Base-by-base conservation (phyloP, 208 protist genomes). In the Leishmania aethiopica region DNA sequence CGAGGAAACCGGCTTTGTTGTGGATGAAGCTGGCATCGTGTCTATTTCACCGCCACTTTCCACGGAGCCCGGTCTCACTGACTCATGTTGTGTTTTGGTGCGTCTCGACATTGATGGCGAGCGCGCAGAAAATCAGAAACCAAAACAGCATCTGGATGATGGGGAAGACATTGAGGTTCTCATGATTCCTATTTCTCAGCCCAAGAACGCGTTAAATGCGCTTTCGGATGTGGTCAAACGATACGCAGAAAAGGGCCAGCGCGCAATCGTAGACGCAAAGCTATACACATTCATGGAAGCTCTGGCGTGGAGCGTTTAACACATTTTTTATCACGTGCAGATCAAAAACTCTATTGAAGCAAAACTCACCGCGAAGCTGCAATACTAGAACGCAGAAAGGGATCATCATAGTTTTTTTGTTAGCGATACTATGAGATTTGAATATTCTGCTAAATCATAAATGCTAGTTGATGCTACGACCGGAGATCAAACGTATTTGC, bases 1-100 rank as follows among this genome's bases (percentile, higher is more conserved):
- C 37, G 93, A 98, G 80, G 93, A 98, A 85, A 97, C 94, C 1
- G 94, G 94, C 28, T 97, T 92, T 85, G 49, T 89, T 45, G 91
- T 85, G 11, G 76, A 64, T 22, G 72, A 85, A 79, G 71, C 86
- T 64, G 80, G 90, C 53, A 87, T 94, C 42, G 60, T 89, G 5
- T 87, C 57, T 53, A 71, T 94, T 59, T 91, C 89, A 25, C 79
- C 86, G 51, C 80, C 86, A 3, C 73, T 94, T 71, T 90, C 82
- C 45, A 85, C 84, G 49, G 92, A 97, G 74, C 91, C 92, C 40
- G 92, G 94, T 1, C 55, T 97, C 32, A 95, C 86, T 10, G 89
- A 97, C 81, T 92, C 91, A 25, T 95, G 90, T 75, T 93, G 89
- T 40, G 77, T 89, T 19, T 83, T 95, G 66, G 92, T 97, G 22